Evolutionary conservation across 768 basidiomycete species (phyloP).

Genomic region (Russula earlei): DNA sequence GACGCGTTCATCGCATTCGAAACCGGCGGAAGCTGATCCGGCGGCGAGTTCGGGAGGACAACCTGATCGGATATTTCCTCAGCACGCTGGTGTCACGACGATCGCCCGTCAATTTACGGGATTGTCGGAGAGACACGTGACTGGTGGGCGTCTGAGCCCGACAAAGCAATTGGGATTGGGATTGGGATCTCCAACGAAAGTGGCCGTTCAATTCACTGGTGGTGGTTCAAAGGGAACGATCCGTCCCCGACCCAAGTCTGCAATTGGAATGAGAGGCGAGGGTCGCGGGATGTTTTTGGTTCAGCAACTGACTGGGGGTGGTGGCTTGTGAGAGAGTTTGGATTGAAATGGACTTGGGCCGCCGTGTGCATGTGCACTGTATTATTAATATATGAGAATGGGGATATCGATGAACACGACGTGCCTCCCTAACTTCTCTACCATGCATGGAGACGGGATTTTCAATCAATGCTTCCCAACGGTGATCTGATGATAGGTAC

Average conservation of each 20-base stretch:
- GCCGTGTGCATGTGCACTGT: not conserved
- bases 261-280: conserved; percentile 67
- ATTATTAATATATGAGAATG: conserved; percentile 4
- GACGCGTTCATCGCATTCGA: conserved; percentile 34
- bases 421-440: not conserved
- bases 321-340: not conserved
- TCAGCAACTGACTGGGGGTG: conserved; percentile 63
- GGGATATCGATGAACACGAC: not conserved
- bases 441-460: not conserved
- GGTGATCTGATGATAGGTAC: not conserved
- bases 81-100: conserved; percentile 62
- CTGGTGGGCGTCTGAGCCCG: conserved; percentile 58
- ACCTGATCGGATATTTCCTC: conserved; percentile 35
- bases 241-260: conserved; percentile 64
- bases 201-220: conserved; percentile 35
- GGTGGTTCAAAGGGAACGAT: conserved; percentile 23
- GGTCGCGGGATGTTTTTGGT: conserved; percentile 70
- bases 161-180: conserved; percentile 38
- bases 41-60: conserved; percentile 28
- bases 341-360: not conserved
- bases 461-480: not conserved
- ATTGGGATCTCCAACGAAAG: conserved; percentile 63
- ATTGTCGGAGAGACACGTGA: conserved; percentile 45
- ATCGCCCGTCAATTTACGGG: conserved; percentile 71
- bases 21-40: conserved; percentile 31